These are phyloP conservation scores for Eimeria acervulina DNA, from an alignment of 169 alveolate species.

Conservation along the genomic window DNA sequence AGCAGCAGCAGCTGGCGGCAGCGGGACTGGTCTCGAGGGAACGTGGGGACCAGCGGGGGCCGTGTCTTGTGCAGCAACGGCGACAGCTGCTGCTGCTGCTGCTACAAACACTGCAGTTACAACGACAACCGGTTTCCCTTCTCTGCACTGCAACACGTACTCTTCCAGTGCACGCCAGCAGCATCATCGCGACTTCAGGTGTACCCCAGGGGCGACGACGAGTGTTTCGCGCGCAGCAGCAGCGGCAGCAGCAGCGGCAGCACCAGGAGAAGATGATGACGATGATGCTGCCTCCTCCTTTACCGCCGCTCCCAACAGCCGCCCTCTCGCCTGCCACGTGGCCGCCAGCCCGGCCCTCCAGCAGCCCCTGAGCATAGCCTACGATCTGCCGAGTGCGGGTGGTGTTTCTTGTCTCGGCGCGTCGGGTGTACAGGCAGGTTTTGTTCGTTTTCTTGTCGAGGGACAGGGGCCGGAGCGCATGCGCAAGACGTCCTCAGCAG, in stretches of 20 bases:
- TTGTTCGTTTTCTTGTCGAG: not conserved
- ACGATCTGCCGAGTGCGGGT: constrained; percentile 15
- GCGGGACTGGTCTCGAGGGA: not conserved
- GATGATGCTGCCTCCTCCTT: too few species aligned
- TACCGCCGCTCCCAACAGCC: not conserved
- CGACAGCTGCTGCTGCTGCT: not conserved
- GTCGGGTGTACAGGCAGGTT: constrained; percentile 36
- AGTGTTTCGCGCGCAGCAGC: constrained; percentile 25
- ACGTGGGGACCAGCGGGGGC: not conserved
- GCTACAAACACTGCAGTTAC: not conserved
- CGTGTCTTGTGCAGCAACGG: not conserved
- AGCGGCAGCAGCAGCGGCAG: not conserved
- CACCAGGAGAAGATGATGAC: too few species aligned
- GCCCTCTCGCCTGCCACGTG: not conserved
- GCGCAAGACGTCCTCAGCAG: not conserved
- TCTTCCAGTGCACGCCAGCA: constrained; percentile 3
- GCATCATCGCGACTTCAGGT: not conserved
- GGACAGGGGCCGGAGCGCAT: constrained; percentile 2
- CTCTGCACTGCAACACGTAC: not conserved
- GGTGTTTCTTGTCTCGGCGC: not conserved
- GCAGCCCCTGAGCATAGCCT: constrained; percentile 4
- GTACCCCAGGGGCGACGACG: not conserved
- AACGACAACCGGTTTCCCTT: not conserved
- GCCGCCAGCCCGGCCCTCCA: constrained; percentile 8
- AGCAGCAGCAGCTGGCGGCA: constrained; percentile 1